Evolutionary conservation across 2,329 filamentous ascomycete genomes (phyloP).

Genomic region (Trichoderma arundinaceum): DNA sequence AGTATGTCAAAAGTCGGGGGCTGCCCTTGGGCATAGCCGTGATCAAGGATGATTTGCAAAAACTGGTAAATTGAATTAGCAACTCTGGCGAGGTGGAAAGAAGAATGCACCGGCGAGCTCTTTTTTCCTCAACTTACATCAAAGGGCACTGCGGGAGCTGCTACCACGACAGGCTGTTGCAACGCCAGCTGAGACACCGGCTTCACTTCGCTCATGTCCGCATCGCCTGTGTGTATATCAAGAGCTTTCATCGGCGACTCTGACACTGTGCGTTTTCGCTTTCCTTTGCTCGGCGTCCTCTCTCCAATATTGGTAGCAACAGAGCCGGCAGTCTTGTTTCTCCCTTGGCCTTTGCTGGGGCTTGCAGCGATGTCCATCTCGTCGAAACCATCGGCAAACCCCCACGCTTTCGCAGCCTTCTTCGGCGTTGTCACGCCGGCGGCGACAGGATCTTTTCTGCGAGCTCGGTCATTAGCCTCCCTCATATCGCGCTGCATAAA

Average conservation of each 20-base stretch:
- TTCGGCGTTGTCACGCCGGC: slow-evolving; percentile 61
- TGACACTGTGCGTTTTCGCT: slow-evolving; percentile 69
- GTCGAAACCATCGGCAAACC: slow-evolving; percentile 77
- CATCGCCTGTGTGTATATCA: slow-evolving; percentile 56
- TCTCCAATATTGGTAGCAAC: slow-evolving; percentile 55
- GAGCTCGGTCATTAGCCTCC: slow-evolving; percentile 59
- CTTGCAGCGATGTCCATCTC: slow-evolving; percentile 64
- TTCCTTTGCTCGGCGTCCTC: slow-evolving; percentile 68
- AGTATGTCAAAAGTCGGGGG: slow-evolving; percentile 72
- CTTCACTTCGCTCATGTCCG: slow-evolving; percentile 45
- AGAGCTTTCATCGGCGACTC: slow-evolving; percentile 71
- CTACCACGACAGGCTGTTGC: slow-evolving; percentile 34
- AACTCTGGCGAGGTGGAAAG: not conserved
- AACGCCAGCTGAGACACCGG: slow-evolving; percentile 33
- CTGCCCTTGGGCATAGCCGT: slow-evolving; percentile 60
- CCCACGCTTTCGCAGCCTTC: slow-evolving; percentile 60
- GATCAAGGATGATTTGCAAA: slow-evolving; percentile 68
- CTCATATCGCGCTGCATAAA: slow-evolving; percentile 75
- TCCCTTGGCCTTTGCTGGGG: slow-evolving; percentile 57
- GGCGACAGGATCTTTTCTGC: slow-evolving; percentile 51
- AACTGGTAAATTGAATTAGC: slow-evolving; percentile 50
- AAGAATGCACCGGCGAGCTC: not conserved
- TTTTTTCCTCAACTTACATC: slow-evolving; percentile 48
- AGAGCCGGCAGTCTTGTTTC: slow-evolving; percentile 48
- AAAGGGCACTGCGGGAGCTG: slow-evolving; percentile 45